These are phyloP conservation scores for Talaromyces marneffei DNA, from an alignment of 2,329 filamentous ascomycete genomes.

Conservation along the genomic window DNA sequence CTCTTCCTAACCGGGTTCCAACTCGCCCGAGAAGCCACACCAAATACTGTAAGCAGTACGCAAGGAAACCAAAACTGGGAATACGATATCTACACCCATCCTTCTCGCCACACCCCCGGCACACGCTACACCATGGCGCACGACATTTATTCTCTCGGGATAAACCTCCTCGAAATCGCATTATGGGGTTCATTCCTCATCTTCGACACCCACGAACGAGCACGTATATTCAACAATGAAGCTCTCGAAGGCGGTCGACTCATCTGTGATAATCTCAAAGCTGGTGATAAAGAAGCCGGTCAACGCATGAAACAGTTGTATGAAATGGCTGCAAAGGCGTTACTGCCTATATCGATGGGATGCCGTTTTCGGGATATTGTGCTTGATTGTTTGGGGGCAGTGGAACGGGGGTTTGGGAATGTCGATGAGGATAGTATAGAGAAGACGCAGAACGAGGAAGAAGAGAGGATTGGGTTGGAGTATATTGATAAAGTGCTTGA, in stretches of 20 bases:
- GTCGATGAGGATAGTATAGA: not conserved
- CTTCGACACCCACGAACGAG: not conserved
- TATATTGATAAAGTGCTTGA: slow-evolving; percentile 5
- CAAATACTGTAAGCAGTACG: not conserved
- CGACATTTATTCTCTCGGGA: not conserved
- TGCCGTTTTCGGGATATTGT: not conserved
- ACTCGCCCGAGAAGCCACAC: not conserved
- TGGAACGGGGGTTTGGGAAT: not conserved
- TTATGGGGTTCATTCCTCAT: not conserved
- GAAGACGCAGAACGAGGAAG: not conserved
- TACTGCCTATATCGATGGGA: slow-evolving; percentile 1
- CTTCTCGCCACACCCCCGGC: not conserved
- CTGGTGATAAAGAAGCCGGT: not conserved
- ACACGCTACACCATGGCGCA: not conserved
- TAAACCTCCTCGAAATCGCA: not conserved
- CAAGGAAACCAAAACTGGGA: slow-evolving; percentile 3
- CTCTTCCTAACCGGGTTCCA: slow-evolving; percentile 1
- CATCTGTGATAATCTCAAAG: not conserved
- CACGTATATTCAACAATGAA: not conserved
- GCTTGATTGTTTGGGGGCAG: not conserved
- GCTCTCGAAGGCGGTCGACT: not conserved
- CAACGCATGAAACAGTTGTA: not conserved
- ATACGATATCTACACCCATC: slow-evolving; percentile 1
- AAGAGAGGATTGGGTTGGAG: not conserved
- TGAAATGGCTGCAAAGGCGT: not conserved